Evolutionary conservation across 176 grass and related monocot species (phyloP), one percentile per base, ranked within the genome.

Genomic region (sorghum (Sorghum bicolor)): DNA sequence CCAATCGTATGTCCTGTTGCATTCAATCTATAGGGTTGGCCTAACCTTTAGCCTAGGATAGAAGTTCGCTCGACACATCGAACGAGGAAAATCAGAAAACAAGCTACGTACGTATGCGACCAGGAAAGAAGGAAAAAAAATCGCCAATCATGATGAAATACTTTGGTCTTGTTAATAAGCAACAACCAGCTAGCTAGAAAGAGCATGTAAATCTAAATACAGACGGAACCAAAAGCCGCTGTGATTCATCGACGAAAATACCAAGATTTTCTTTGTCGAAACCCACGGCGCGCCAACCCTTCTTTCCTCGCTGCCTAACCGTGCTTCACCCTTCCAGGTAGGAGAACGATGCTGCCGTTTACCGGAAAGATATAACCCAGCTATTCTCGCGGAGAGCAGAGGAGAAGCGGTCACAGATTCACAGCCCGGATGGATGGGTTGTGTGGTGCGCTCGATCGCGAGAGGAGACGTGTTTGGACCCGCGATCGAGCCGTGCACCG

Each of bases 401-500:
- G 30, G 3, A 60, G 41, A 72, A 9, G 69, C 39, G 24, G 44
- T 15, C 30, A 34, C n/a, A 2, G 36, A 13, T 32, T 15, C 30
- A 34, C n/a, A 2, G 36, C 2, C 12, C 55, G 55, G 10, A 61
- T 24, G 53, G 31, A 26, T 60, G 55, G 31, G 17, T 53, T 50
- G n/a, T 10, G 24, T 24, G 71, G 24, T 24, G 71, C n/a, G 39
- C 5, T 10, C 1, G 29, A 2, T 3, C 7, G 1, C 53, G 53
- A 57, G 53, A 26, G 67, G 86, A 88, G 65, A 52, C 40, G 86
- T 88, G 86, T 14, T 83, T 72, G 80, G 74, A 78, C 86, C 65
- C 62, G 25, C 11, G n/a, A 70, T 61, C 12, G 70, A 87, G 53
- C 78, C 78, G 48, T 77, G 53, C 63, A 15, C 41, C 40, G 47